Evolutionary conservation across 805 yeast species (phyloP).

Genomic region (Saccharomycopsis fibuligera): DNA sequence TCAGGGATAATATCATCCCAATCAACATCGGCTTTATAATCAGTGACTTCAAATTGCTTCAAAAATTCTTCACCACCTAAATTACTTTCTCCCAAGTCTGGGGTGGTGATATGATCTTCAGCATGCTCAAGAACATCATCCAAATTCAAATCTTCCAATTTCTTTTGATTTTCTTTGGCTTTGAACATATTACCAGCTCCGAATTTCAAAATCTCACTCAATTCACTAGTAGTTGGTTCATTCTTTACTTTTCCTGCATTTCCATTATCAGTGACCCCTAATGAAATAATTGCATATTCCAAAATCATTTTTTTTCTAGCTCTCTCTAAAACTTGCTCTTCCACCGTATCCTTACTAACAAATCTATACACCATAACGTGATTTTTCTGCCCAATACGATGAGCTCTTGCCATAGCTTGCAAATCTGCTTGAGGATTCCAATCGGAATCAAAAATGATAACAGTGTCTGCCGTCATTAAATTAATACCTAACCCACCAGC

Average conservation of each 20-base stretch:
- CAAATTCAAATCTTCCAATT: constrained; percentile 87
- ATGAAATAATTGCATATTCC: constrained; percentile 93
- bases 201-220: constrained; percentile 88
- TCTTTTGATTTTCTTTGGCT: constrained; percentile 90
- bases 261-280: constrained; percentile 84
- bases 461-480: constrained; percentile 98
- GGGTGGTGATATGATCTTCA: constrained; percentile 93
- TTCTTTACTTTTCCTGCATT: constrained; percentile 39
- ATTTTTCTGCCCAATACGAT: constrained; percentile 97
- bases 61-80: constrained; percentile 97
- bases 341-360: constrained; percentile 97
- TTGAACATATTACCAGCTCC: constrained; percentile 99
- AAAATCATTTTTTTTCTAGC: constrained; percentile 97
- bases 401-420: constrained; percentile 99
- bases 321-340: constrained; percentile 93
- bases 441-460: constrained; percentile 93
- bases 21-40: constrained; percentile 94
- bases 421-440: constrained; percentile 99
- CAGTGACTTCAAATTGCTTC: constrained; percentile 96
- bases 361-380: constrained; percentile 96
- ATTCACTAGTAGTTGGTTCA: constrained; percentile 80
- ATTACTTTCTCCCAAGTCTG: constrained; percentile 95
- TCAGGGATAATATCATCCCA: constrained; percentile 99
- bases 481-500: constrained; percentile 99
- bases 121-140: constrained; percentile 97